Evolutionary conservation across 2,329 filamentous ascomycete genomes (phyloP).

Genomic region (Diaporthe helianthi): DNA sequence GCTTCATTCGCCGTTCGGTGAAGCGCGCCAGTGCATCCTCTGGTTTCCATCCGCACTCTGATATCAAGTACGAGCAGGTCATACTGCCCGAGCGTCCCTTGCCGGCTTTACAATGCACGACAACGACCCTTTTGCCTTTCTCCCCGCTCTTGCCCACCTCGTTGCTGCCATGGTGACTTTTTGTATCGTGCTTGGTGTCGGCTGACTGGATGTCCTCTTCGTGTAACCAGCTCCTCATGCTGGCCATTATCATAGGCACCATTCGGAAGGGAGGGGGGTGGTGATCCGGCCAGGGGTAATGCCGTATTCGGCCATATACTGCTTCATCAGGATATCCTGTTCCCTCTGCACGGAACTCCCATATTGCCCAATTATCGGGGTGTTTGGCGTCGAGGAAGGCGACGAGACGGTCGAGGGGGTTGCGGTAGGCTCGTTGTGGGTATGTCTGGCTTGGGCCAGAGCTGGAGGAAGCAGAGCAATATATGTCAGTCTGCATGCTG

Average conservation of each 20-base stretch:
- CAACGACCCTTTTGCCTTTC: conserved; percentile 68
- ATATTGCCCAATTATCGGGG: conserved; percentile 86
- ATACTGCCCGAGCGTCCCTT: conserved; percentile 93
- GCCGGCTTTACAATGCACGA: conserved; percentile 97
- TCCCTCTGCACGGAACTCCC: conserved; percentile 97
- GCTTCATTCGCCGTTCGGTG: conserved; percentile 87
- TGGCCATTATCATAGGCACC: conserved; percentile 86
- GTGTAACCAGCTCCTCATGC: conserved; percentile 88
- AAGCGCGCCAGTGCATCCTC: conserved; percentile 63
- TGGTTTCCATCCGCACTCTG: conserved; percentile 72
- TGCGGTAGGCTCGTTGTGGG: conserved; percentile 91
- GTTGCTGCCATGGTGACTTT: not conserved
- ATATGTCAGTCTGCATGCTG: not conserved
- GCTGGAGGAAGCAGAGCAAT: conserved; percentile 61
- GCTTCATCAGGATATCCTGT: conserved; percentile 93
- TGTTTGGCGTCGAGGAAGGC: conserved; percentile 88
- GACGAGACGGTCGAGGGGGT: conserved; percentile 86
- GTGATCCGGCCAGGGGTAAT: conserved; percentile 97
- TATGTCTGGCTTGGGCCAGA: conserved; percentile 91
- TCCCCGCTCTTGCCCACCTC: conserved; percentile 34
- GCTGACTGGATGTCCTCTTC: conserved; percentile 48
- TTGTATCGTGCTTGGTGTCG: conserved; percentile 35
- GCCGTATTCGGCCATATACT: conserved; percentile 83
- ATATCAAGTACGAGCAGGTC: conserved; percentile 87
- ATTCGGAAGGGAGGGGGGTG: conserved; percentile 93